Evolutionary conservation across 345 rosid genomes (phyloP).

Genomic region (Geranium rotundifolium): DNA sequence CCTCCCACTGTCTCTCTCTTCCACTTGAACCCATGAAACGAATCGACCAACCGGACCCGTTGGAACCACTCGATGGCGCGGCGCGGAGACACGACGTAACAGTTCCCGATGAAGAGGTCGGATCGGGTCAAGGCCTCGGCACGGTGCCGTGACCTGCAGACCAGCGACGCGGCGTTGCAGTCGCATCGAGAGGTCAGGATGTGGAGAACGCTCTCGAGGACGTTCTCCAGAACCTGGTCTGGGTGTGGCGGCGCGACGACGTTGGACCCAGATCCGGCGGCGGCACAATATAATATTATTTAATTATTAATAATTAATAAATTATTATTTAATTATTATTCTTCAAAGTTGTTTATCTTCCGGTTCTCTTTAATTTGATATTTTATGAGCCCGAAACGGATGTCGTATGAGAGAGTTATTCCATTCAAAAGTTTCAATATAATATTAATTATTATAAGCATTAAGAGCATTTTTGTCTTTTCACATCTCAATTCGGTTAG

Average conservation of each 20-base stretch:
- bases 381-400: no score
- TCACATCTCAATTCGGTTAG: no score
- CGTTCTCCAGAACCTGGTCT: slow-evolving; percentile 74
- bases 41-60: slow-evolving; percentile 43
- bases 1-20: no score
- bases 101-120: slow-evolving; percentile 76
- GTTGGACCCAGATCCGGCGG: slow-evolving; percentile 25
- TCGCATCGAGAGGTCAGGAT: slow-evolving; percentile 61
- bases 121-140: slow-evolving; percentile 68
- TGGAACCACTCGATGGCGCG: slow-evolving; percentile 50
- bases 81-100: slow-evolving; percentile 61
- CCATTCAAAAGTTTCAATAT: no score
- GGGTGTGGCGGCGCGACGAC: slow-evolving; percentile 11
- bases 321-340: no score
- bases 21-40: slow-evolving; percentile 52
- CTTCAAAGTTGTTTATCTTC: no score
- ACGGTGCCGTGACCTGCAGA: slow-evolving; percentile 69
- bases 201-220: slow-evolving; percentile 69
- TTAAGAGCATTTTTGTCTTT: no score
- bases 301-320: no score
- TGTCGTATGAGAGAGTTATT: no score
- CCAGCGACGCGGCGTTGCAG: slow-evolving; percentile 80
- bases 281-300: no score
- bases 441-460: no score
- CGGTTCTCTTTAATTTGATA: no score